Evolutionary conservation across 441 rosid genomes (phyloP).

Genomic region (Pelargonium cotyledonis): DNA sequence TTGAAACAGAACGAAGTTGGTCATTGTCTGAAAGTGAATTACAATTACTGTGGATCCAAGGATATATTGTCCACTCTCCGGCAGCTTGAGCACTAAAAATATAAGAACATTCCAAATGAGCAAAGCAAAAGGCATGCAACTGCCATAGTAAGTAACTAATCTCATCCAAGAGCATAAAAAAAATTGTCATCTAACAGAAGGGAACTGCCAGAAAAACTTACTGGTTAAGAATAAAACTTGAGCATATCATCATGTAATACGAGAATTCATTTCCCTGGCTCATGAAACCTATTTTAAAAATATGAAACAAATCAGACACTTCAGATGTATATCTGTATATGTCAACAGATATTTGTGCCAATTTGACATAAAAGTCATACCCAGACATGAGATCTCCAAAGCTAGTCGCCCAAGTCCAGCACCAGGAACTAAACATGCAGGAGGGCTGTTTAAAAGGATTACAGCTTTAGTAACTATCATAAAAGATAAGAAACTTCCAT

Average conservation of each 20-base stretch:
- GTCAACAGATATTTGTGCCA: slow-evolving; percentile 1
- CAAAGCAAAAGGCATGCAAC: not conserved
- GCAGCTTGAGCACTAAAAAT: slow-evolving; percentile 41
- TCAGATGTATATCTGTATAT: not conserved
- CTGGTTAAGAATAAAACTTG: slow-evolving; percentile 92
- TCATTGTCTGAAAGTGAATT: slow-evolving; percentile 86
- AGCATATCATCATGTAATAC: slow-evolving; percentile 99
- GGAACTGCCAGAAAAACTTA: slow-evolving; percentile 34
- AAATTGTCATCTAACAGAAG: not conserved
- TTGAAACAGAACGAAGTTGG: slow-evolving; percentile 70
- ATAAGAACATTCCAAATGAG: slow-evolving; percentile 16
- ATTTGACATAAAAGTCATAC: slow-evolving; percentile 33
- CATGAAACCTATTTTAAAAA: slow-evolving; percentile 60
- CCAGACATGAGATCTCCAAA: slow-evolving; percentile 87
- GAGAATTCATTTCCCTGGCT: slow-evolving; percentile 99
- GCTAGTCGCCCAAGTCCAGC: slow-evolving; percentile 99
- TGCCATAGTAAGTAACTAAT: not conserved
- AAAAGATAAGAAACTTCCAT: slow-evolving; percentile 17
- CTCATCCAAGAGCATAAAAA: not conserved
- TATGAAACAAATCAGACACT: slow-evolving; percentile 22
- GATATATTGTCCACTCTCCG: slow-evolving; percentile 87
- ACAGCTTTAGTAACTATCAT: slow-evolving; percentile 13
- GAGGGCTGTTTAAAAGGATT: slow-evolving; percentile 50
- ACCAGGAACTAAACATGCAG: slow-evolving; percentile 94
- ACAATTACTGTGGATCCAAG: slow-evolving; percentile 98